A percentile compares a stretch with the other conserved stretches of the same genome.
phyloP scores from a whole-genome alignment of 306 rosid species.

The Myrica gale region DNA sequence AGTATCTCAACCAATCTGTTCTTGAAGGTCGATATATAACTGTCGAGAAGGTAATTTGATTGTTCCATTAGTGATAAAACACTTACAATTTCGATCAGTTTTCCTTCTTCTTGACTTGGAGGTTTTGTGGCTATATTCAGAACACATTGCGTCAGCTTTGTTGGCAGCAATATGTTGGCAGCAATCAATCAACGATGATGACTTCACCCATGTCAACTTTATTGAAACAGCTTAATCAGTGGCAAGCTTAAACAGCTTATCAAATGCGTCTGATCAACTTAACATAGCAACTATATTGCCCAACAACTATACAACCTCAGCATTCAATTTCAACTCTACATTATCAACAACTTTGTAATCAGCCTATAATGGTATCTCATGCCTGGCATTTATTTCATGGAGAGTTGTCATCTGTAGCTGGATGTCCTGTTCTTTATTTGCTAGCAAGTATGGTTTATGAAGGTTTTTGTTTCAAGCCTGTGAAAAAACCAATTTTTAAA shows the following conservation, averaged over 20 bases:
- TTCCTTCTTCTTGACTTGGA: conserved; percentile 66
- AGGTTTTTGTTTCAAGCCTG: neutral
- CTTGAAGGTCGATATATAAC: conserved; percentile 95
- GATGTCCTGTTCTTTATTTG: conserved; percentile 32
- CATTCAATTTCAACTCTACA: conserved; percentile 91
- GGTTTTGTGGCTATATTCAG: conserved; percentile 97
- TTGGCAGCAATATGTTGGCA: conserved; percentile 99
- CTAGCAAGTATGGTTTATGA: conserved; percentile 22
- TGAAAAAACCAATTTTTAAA: neutral
- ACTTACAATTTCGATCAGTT: conserved; percentile 26
- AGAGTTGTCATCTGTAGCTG: conserved; percentile 44
- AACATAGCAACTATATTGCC: conserved; percentile 98
- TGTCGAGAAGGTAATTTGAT: conserved; percentile 79
- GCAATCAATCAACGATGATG: conserved; percentile 97
- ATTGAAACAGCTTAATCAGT: conserved; percentile 96
- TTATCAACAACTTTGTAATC: conserved; percentile 94
- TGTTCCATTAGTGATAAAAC: conserved; percentile 28
- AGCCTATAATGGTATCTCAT: conserved; percentile 85
- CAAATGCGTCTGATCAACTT: conserved; percentile 92
- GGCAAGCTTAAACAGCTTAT: conserved; percentile 92
- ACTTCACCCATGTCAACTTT: conserved; percentile 94
- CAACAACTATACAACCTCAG: conserved; percentile 95
- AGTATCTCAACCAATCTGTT: conserved; percentile 92
- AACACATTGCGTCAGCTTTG: conserved; percentile 86
- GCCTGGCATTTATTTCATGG: conserved; percentile 59